Conservation (phyloP, 495 filamentous ascomycete species). For the Lasiosphaeria hispida region DNA sequence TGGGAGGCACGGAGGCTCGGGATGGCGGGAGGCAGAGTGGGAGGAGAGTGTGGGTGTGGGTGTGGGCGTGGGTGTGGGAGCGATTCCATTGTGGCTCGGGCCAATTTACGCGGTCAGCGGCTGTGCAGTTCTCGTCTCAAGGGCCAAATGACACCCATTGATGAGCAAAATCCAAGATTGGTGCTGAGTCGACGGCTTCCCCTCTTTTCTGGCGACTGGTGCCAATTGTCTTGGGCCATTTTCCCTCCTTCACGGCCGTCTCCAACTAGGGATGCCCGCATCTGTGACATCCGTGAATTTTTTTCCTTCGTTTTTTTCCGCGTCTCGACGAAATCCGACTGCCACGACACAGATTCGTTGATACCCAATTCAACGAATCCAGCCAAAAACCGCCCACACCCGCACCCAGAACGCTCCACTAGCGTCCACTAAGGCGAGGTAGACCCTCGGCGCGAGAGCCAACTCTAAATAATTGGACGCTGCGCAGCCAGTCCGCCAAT, state of each 20-base stretch:
- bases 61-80: too few species aligned
- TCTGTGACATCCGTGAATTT: not conserved
- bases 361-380: constrained; percentile 4
- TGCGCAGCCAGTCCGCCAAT: constrained; percentile 4
- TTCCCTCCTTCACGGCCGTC: not conserved
- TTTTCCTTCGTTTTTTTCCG: not conserved
- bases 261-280: not conserved
- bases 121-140: constrained; percentile 7
- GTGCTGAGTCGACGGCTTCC: not conserved
- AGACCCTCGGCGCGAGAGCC: not conserved
- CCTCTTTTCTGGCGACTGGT: not conserved
- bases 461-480: constrained; percentile 17
- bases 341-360: constrained; percentile 6
- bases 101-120: constrained; percentile 13
- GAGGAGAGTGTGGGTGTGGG: too few species aligned
- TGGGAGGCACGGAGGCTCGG: too few species aligned
- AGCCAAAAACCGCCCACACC: not conserved
- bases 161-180: constrained; percentile 2
- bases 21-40: too few species aligned
- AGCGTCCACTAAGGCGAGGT: not conserved
- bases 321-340: not conserved
- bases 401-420: not conserved
- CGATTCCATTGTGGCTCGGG: constrained; percentile 7
- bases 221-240: not conserved
- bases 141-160: not conserved